A percentile compares a stretch with the other conserved stretches of the same genome.
phyloP scores from a whole-genome alignment of 176 grass and related monocot genomes.

The Rhynchospora pubera region DNA sequence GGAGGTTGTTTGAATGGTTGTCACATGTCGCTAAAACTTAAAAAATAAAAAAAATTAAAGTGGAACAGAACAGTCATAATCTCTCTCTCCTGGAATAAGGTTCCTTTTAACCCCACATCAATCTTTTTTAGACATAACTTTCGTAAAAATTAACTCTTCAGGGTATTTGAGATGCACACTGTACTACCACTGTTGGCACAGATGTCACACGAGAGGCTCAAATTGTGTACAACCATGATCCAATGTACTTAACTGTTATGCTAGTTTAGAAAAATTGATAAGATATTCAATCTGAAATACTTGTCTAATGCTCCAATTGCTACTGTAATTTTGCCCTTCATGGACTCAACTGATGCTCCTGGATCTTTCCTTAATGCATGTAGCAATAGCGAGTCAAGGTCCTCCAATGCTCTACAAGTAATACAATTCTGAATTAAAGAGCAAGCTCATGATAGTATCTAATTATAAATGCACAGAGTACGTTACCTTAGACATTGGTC shows the following conservation, averaged over 20 bases:
- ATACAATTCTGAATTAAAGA: conserved; percentile 3
- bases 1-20: too few species aligned
- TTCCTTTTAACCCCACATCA: too few species aligned
- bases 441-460: background rate
- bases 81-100: too few species aligned
- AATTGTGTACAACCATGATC: background rate
- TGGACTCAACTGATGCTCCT: conserved; percentile 55
- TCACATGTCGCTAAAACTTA: background rate
- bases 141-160: background rate
- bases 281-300: conserved; percentile 34
- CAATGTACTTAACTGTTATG: background rate
- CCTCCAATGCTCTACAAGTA: conserved; percentile 68
- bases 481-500: conserved; percentile 75
- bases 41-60: background rate
- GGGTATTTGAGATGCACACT: background rate
- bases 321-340: conserved; percentile 66
- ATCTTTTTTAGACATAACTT: too few species aligned
- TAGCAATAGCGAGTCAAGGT: conserved; percentile 72
- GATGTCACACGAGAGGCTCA: background rate
- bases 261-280: background rate
- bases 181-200: background rate
- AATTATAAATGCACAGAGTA: background rate
- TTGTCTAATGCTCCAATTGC: conserved; percentile 74
- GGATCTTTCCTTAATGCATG: conserved; percentile 66
- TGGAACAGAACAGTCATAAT: background rate